phyloP scores from a whole-genome alignment of 768 basidiomycete species.

The Mycena galopus region DNA sequence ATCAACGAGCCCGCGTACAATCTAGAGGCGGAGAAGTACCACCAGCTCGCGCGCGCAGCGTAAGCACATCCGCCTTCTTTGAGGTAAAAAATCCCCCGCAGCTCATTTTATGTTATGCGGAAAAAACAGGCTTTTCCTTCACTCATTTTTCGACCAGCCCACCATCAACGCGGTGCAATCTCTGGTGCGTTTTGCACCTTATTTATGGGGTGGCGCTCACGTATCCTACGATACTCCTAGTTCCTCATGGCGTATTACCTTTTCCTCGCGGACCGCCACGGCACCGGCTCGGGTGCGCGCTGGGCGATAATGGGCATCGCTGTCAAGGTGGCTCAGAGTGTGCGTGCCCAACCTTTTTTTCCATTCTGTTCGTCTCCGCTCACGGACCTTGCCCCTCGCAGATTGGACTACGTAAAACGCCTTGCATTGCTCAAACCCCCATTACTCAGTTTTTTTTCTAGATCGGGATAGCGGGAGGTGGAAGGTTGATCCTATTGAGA shows the following conservation, averaged over 20 bases:
- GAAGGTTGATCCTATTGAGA: conserved; percentile 71
- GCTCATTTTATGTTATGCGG: conserved; percentile 1
- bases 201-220: conserved; percentile 29
- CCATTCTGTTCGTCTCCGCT: conserved; percentile 27
- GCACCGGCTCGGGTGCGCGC: conserved; percentile 71
- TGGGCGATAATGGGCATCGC: conserved; percentile 80
- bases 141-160: conserved; percentile 75
- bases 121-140: conserved; percentile 61
- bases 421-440: conserved; percentile 8
- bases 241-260: conserved; percentile 80
- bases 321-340: conserved; percentile 78
- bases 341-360: conserved; percentile 53
- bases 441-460: conserved; percentile 44
- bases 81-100: conserved; percentile 22
- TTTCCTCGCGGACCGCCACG: conserved; percentile 77
- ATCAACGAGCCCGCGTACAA: conserved; percentile 67
- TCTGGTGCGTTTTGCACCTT: conserved; percentile 58
- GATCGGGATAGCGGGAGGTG: conserved; percentile 80
- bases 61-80: conserved; percentile 23
- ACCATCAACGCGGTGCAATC: conserved; percentile 78
- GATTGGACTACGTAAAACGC: conserved; percentile 77
- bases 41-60: conserved; percentile 74
- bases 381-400: conserved; percentile 42
- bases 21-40: conserved; percentile 78
- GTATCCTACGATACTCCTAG: conserved; percentile 49